Evolutionary conservation across 192 early-diverging fungal genomes (phyloP).

Genomic region (Umbelopsis isabellina): DNA sequence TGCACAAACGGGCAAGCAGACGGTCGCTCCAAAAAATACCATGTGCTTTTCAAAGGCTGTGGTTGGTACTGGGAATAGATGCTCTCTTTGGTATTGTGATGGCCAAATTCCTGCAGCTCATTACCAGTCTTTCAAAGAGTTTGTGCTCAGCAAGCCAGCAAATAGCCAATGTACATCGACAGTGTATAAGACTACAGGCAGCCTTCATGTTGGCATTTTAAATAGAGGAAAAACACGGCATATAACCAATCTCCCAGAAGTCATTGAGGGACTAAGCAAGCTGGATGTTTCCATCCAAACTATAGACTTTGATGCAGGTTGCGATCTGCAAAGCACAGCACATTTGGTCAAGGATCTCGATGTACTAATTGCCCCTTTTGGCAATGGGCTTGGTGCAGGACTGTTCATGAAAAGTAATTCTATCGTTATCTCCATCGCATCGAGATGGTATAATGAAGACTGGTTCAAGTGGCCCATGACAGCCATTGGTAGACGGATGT

Average conservation of each 20-base stretch:
- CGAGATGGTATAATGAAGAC: conserved; percentile 32
- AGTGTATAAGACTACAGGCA: neutral
- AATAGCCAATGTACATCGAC: neutral
- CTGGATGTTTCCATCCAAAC: neutral
- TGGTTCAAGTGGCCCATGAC: conserved; percentile 40
- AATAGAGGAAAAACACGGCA: conserved; percentile 26
- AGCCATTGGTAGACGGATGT: conserved; percentile 32
- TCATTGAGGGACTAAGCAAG: conserved; percentile 1
- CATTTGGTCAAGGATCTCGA: conserved; percentile 30
- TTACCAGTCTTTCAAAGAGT: conserved; percentile 21
- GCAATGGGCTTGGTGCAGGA: conserved; percentile 29
- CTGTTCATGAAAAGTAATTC: conserved; percentile 38
- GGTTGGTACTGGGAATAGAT: conserved; percentile 31
- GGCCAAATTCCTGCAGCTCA: conserved; percentile 18
- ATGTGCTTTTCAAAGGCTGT: conserved; percentile 41
- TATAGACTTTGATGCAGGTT: conserved; percentile 32
- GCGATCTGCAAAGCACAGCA: conserved; percentile 23
- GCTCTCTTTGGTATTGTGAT: conserved; percentile 36
- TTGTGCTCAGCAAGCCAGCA: neutral
- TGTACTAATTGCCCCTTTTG: conserved; percentile 30
- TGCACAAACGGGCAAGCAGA: conserved; percentile 10
- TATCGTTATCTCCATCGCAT: conserved; percentile 25
- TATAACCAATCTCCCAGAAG: conserved; percentile 33
- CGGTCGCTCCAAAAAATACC: conserved; percentile 8
- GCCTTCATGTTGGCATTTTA: conserved; percentile 23